phyloP scores from a whole-genome alignment of 2,329 filamentous ascomycete species.

The Coniochaeta sp. region DNA sequence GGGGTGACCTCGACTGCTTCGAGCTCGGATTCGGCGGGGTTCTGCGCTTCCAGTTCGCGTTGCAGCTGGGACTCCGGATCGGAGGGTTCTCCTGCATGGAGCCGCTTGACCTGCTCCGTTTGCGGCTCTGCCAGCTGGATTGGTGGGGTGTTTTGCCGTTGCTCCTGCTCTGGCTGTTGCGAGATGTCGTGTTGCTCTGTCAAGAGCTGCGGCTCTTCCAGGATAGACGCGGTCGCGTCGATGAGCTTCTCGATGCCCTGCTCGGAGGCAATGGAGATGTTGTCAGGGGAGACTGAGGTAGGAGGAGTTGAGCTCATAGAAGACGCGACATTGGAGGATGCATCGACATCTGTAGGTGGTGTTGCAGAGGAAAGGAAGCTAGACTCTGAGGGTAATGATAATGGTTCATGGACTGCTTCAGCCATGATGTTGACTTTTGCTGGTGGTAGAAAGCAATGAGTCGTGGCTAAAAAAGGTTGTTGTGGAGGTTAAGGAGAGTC shows the following conservation, averaged over 20 bases:
- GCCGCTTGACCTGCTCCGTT: background rate
- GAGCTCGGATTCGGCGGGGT: background rate
- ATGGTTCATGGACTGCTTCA: slow-evolving; percentile 10
- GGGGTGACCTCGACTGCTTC: background rate
- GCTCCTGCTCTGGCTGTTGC: no score
- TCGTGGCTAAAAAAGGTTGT: background rate
- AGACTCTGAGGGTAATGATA: slow-evolving; percentile 14
- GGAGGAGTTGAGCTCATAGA: slow-evolving; percentile 24
- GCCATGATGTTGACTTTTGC: slow-evolving; percentile 11
- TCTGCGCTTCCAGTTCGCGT: background rate
- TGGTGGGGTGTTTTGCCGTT: no score
- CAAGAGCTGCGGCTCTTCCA: slow-evolving; percentile 6
- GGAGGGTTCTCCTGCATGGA: background rate
- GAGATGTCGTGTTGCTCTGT: background rate
- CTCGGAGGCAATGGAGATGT: slow-evolving; percentile 23
- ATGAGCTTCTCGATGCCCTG: slow-evolving; percentile 12
- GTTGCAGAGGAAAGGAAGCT: slow-evolving; percentile 18
- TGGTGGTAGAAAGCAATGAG: background rate
- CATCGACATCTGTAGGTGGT: slow-evolving; percentile 21
- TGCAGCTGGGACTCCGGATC: background rate
- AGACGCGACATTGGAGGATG: slow-evolving; percentile 20
- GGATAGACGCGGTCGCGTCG: slow-evolving; percentile 10
- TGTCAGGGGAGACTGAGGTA: slow-evolving; percentile 23
- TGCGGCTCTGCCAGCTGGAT: background rate
- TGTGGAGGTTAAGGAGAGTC: background rate